Conservation (phyloP, 2,329 filamentous ascomycete species). For the Diaporthe ilicicola region DNA sequence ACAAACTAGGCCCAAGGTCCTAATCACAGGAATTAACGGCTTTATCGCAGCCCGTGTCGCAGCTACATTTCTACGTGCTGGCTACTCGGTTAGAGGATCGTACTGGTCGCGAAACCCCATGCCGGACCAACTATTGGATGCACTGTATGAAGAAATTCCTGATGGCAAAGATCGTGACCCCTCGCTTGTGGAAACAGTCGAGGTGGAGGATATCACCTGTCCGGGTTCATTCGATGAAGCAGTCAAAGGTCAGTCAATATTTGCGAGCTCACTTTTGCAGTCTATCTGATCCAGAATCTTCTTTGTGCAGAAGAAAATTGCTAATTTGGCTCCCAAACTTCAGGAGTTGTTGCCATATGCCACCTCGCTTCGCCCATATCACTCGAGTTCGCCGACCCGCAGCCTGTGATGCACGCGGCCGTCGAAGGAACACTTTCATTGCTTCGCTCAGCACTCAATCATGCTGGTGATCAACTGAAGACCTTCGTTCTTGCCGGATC, state of each 20-base stretch:
- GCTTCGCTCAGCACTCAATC: conserved; percentile 15
- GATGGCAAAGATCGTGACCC: background rate
- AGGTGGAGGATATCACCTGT: background rate
- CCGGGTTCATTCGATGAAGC: background rate
- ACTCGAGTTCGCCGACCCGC: conserved; percentile 10
- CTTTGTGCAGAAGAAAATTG: too few species aligned
- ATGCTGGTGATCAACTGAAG: conserved; percentile 36
- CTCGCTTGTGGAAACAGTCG: background rate
- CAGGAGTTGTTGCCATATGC: background rate
- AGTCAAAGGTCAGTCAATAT: background rate
- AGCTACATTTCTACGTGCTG: conserved; percentile 2
- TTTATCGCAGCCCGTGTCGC: conserved; percentile 4
- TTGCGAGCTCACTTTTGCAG: background rate
- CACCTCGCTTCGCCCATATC: conserved; percentile 12
- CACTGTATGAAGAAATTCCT: background rate
- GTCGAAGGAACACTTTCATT: conserved; percentile 31
- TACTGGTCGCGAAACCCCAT: background rate
- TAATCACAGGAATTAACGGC: background rate
- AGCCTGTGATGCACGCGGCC: conserved; percentile 35
- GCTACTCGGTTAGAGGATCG: background rate
- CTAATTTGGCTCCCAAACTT: background rate
- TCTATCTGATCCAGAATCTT: too few species aligned
- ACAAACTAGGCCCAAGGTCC: background rate
- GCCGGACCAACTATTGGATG: background rate
- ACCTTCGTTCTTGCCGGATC: conserved; percentile 41